Base-by-base conservation (phyloP, 106 monocot genomes). In the Phalaenopsis equestris region DNA sequence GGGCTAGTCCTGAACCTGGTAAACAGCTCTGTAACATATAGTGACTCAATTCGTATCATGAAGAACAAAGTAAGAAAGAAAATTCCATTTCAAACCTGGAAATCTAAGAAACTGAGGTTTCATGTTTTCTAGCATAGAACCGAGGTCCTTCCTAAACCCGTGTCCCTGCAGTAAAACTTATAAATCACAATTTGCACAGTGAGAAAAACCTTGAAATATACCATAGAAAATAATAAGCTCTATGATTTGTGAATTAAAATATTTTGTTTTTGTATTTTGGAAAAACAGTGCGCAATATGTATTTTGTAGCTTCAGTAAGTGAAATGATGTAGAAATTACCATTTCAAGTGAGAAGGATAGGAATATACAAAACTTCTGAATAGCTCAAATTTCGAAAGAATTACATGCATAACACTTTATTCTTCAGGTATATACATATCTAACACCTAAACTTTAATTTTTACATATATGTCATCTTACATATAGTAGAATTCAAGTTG, bases 71-170 rank as follows among this genome's bases (percentile, higher is more conserved):
- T 7, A 23, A 30, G 21, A 65, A 42, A 41, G 67, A n/a, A 82
- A 76, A 39, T 30, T 52, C 52, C n/a, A 75, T 11, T 16, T 67
- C 75, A 75, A 80, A 89, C 89, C 89, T 80, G 89, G 89, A 83
- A 89, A 89, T 87, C 89, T 89, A 41, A 89, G 42, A 79, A 84
- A 89, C 39, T 87, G 80, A 84, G 89, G 89, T 52, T 87, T 87
- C 75, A 89, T 41, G 67, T 87, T 87, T 73, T 73, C 84, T 56
- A 89, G 37, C 89, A 89, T 87, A 48, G 87, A 82, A 67, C 64
- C 48, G 41, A 89, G 84, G 56, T 87, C 87, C 78, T 79, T 82
- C 37, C 87, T 79, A 72, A 89, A 89, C 42, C 89, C 89, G 85
- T 89, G 89, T 81, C 87, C 89, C 89, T 89, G 80, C 41, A 61